Evolutionary conservation across 768 basidiomycete species (phyloP), one percentile per base, ranked within the genome.

Genomic region (Gymnopilus dilepis): DNA sequence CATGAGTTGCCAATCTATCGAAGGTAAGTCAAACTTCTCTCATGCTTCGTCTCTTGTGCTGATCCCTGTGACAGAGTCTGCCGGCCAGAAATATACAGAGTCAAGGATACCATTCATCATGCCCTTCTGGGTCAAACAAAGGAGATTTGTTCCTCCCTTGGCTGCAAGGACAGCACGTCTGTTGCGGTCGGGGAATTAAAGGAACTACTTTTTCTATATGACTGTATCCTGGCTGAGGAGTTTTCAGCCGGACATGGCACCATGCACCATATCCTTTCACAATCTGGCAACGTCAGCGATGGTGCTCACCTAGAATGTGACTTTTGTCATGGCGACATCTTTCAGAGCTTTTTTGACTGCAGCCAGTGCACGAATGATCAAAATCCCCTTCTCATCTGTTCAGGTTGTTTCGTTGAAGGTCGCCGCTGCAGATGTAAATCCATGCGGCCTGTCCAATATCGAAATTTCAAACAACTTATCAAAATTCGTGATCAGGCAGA

Each of bases 311-410:
- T 84, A 34, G 76, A 67, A 7, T 94, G 93, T 68, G 92, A 94
- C 69, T 94, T 92, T 70, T 95, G 93, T 67, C 87, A 86, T 17
- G 84, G 84, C 2, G 93, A 95, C 67, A 84, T 95, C 61, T 94
- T 94, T 65, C 87, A 92, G 64, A 87, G 88, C 62, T 93, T 87
- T 70, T 90, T 94, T 63, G 87, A 90, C 70, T 94, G 92, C 69
- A 68, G 70, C 1, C 60, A 65, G 0, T 90, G 91, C 66, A 73
- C 75, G 9, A 59, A 63, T 50, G 43, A 40, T 4, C 34, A 24
- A 55, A 61, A 82, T 80, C 12, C 75, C 85, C 59, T 72, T 82
- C 19, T 73, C 92, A 62, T 67, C 6, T 95, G 93, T 71, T 75
- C 90, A 0, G 78, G 78, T 11, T 95, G 93, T 72, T 94, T 89